Evolutionary conservation across 257 asterid species (phyloP), one percentile per base, ranked within the genome.

Genomic region (Solanum arcanum): DNA sequence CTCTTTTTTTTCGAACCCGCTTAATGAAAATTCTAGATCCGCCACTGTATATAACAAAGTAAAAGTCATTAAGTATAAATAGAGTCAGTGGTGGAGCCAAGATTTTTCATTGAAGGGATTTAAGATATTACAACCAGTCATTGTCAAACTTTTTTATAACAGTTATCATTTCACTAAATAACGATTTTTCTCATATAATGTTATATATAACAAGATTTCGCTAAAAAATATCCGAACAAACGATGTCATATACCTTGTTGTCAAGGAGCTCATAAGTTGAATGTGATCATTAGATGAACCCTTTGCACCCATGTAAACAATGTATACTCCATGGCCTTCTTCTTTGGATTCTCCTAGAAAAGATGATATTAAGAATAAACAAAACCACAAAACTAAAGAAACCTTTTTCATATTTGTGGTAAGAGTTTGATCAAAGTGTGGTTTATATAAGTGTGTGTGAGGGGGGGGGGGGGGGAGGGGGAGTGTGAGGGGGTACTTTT

Each of bases 261-360:
- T 77, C 84, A 95, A 66, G 83, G 93, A 88, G 88, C 46, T 88
- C 41, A 94, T 60, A 83, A 96, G 94, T 60, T 90, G 94, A 86
- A 88, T 60, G 27, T 89, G 95, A 81, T 90, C 92, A 7, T 83
- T 88, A 5, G 90, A 37, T 31, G 92, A 47, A 68, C 83, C 83
- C 0, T 94, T 91, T 86, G 96, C 92, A 66, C 99, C 98, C 95
- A 95, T 94, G 88, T 96, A 96, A 25, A 94, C 99, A 66, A 94
- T 94, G 74, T 94, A 95, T 33, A 95, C 92, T 23, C 93, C 93
- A 87, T 93, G 37, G 4, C 83, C 89, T 77, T 69, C 72, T 52
- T 87, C 90, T 85, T 87, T 82, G 42, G 73, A 83, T 83, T 81
- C 87, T 56, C 83, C 27, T 7, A 52, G 4, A 82, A 86, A 80